A percentile compares a stretch with the other conserved stretches of the same genome.
phyloP scores from a whole-genome alignment of 306 rosid genomes.

The Pyrus bretschneideri region DNA sequence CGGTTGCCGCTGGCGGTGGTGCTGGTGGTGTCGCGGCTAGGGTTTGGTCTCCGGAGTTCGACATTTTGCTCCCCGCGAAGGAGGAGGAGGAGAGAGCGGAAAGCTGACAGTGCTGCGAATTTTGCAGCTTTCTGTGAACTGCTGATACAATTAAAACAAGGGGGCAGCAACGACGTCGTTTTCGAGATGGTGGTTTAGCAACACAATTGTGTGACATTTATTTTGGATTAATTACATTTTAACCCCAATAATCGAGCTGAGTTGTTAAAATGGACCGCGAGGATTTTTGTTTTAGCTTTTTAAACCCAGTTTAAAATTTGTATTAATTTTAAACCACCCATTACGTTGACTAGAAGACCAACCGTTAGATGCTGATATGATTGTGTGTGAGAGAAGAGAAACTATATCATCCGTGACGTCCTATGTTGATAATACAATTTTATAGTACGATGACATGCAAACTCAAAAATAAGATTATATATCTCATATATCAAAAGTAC shows the following conservation, averaged over 20 bases:
- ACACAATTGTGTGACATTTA: background rate
- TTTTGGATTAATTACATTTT: too few relatives aligned
- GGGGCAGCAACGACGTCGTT: background rate
- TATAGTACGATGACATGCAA: background rate
- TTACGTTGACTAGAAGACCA: too few relatives aligned
- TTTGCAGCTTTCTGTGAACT: background rate
- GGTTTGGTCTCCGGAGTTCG: slow-evolving; percentile 28
- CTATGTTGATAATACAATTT: background rate
- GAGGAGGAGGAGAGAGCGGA: background rate
- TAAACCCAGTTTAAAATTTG: background rate
- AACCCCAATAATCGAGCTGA: background rate
- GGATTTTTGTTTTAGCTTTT: background rate
- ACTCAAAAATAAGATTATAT: background rate
- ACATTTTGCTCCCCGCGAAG: slow-evolving; percentile 31
- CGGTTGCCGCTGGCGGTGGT: background rate
- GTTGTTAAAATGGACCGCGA: background rate
- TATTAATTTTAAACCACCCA: too few relatives aligned
- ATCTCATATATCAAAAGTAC: background rate
- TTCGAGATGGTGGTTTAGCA: background rate
- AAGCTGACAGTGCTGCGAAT: background rate
- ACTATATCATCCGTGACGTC: rapidly evolving
- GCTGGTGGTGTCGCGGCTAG: slow-evolving; percentile 8
- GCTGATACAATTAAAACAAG: background rate
- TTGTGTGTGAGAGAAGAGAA: too few relatives aligned
- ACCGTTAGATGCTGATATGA: too few relatives aligned